Base-by-base conservation (phyloP, 768 basidiomycete genomes). In the Pisolithus sp. region DNA sequence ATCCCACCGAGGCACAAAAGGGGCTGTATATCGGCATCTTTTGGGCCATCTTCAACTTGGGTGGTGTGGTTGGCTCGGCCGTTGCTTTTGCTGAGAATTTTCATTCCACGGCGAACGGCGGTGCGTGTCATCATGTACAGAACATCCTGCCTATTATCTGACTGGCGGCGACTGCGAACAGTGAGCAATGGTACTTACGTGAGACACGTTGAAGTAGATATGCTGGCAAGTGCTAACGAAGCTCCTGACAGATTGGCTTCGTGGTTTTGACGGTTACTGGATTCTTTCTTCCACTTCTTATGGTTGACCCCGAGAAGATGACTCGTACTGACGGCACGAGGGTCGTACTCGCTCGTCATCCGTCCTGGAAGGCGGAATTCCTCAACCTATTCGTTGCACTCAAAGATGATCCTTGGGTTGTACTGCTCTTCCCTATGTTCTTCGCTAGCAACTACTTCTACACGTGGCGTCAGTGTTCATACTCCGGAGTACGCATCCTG, bases 381-480 rank as follows among this genome's bases (percentile, higher is more conserved):
- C 68, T 76, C 53, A 83, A 82, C 5, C 76, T 92, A 23, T 89
- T 78, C 67, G 53, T 84, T 47, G 79, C 85, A 0, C 71, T 93
- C 45, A 77, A 72, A 48, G 81, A 78, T 2, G 89, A 92, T 59
- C 86, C 86, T 0, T 75, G 79, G 71, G 82, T 93, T 59, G 24
- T 90, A 8, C 68, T 89, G 3, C 79, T 90, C 30, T 87, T 92
- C 72, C 89, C 90, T 30, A 86, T 91, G 83, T 90, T 91, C 68
- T 78, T 89, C 50, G 80, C 85, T 5, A 85, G 82, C 48, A 90
- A 90, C 65, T 90, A 85, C 80, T 89, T 89, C 71, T 89, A 87
- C 61, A 81, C 88, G 10, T 89, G 86, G 86, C 86, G 86, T 87
- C 52, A 61, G 83, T 72, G 17, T 39, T 18, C 41, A 10, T 10